A percentile compares a stretch with the other conserved stretches of the same genome.
Conservation (phyloP, 371 early-diverging fungal genomes). For the Mycotypha africana region DNA sequence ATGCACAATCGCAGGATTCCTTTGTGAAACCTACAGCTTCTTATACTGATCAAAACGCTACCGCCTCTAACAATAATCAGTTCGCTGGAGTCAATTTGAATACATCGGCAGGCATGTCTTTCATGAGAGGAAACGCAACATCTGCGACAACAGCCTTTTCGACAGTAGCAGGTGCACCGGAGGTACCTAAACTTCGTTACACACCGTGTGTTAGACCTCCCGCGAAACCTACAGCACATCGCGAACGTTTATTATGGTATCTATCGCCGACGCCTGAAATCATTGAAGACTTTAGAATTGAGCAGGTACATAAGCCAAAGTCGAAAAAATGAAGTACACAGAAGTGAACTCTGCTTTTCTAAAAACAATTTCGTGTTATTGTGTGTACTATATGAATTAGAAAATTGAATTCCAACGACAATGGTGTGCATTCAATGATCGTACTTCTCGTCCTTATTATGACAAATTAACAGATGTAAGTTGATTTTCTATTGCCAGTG, state of each 20-base stretch:
- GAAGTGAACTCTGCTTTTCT: no score
- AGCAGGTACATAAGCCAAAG: constrained; percentile 7
- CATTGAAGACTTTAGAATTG: constrained; percentile 15
- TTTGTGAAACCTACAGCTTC: no score
- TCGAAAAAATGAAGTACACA: not conserved
- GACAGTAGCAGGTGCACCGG: not conserved
- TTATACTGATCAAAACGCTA: no score
- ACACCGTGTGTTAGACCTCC: constrained; percentile 10
- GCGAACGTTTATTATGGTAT: constrained; percentile 13
- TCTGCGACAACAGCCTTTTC: not conserved
- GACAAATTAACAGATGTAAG: constrained; percentile 10
- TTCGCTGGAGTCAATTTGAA: no score
- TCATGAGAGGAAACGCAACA: no score
- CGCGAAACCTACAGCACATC: constrained; percentile 1
- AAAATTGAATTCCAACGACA: constrained; percentile 4
- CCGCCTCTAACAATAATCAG: no score
- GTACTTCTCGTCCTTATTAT: constrained; percentile 5
- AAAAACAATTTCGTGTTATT: no score
- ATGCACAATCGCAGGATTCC: no score
- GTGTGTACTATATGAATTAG: constrained; percentile 2
- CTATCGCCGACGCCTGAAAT: constrained; percentile 9
- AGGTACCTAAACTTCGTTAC: constrained; percentile 1
- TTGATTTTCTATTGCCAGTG: no score
- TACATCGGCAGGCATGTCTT: no score
- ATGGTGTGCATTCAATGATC: constrained; percentile 16